A percentile compares a stretch with the other conserved stretches of the same genome.
phyloP scores from a whole-genome alignment of 202 grass and related monocot species.

The Carex arenaria region DNA sequence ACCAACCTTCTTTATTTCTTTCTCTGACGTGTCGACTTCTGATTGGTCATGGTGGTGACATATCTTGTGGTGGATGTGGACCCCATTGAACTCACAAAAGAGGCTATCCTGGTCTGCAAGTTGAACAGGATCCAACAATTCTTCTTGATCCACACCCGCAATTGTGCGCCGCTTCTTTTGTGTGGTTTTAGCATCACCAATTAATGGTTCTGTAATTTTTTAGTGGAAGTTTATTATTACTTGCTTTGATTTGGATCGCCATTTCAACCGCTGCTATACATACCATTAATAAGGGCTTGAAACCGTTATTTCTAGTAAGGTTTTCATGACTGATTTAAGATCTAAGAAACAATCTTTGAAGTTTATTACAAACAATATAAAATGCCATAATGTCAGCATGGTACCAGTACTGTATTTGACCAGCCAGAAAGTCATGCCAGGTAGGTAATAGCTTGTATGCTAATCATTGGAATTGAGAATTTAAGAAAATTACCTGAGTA shows the following conservation, averaged over 20 bases:
- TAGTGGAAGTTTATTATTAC: not conserved
- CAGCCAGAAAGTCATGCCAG: not conserved
- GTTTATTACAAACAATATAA: not conserved
- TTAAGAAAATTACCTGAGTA: slow-evolving; percentile 19
- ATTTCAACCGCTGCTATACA: not conserved
- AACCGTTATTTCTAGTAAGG: not conserved
- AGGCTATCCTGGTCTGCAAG: slow-evolving; percentile 73
- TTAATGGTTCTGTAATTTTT: slow-evolving; percentile 28
- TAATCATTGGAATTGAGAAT: not conserved
- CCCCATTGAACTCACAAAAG: slow-evolving; percentile 73
- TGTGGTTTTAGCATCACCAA: slow-evolving; percentile 8
- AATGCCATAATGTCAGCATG: not conserved
- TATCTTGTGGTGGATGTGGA: slow-evolving; percentile 75
- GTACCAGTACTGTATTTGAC: not conserved
- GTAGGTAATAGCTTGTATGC: not conserved
- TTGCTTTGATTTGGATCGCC: not conserved
- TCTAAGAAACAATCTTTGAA: not conserved
- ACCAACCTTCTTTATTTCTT: not conserved
- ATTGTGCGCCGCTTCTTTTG: slow-evolving; percentile 39
- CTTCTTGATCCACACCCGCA: slow-evolving; percentile 71
- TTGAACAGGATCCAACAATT: slow-evolving; percentile 52
- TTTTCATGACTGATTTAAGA: not conserved
- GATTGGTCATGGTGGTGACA: slow-evolving; percentile 39
- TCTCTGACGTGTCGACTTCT: not conserved
- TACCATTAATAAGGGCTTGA: not conserved